phyloP scores from a whole-genome alignment of 192 early-diverging fungal genomes.

The Podochytrium sp. region DNA sequence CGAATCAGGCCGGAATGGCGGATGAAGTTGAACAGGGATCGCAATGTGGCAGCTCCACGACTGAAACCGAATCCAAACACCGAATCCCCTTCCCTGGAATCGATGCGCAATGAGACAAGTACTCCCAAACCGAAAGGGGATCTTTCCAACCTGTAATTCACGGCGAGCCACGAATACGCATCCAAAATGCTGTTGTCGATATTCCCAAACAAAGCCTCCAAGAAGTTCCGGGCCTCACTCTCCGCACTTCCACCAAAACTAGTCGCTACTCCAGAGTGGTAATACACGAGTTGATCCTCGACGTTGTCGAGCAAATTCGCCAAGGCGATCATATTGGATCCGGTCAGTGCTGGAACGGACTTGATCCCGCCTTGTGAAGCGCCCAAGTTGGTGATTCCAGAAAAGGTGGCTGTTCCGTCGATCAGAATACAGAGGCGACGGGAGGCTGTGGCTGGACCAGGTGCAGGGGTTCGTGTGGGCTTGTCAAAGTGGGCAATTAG shows the following conservation, averaged over 20 bases:
- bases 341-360: not conserved
- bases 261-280: conserved; percentile 7
- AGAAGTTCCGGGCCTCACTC: too few species aligned
- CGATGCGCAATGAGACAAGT: too few species aligned
- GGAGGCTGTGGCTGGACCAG: too few species aligned
- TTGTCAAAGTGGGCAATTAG: too few species aligned
- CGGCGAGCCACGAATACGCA: conserved; percentile 22
- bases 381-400: not conserved
- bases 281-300: conserved; percentile 5
- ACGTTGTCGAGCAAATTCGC: not conserved
- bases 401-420: not conserved
- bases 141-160: too few species aligned
- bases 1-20: conserved; percentile 26
- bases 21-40: conserved; percentile 26
- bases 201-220: conserved; percentile 1
- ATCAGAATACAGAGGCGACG: not conserved
- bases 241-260: too few species aligned
- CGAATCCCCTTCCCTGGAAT: conserved; percentile 28
- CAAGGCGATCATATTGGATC: not conserved
- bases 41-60: conserved; percentile 27
- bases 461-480: too few species aligned
- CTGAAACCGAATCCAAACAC: conserved; percentile 20
- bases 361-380: not conserved
- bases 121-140: too few species aligned
- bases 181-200: not conserved